A percentile compares a stretch with the other conserved stretches of the same genome.
phyloP scores from a whole-genome alignment of 371 early-diverging fungal genomes.

The Lichtheimia hyalospora region DNA sequence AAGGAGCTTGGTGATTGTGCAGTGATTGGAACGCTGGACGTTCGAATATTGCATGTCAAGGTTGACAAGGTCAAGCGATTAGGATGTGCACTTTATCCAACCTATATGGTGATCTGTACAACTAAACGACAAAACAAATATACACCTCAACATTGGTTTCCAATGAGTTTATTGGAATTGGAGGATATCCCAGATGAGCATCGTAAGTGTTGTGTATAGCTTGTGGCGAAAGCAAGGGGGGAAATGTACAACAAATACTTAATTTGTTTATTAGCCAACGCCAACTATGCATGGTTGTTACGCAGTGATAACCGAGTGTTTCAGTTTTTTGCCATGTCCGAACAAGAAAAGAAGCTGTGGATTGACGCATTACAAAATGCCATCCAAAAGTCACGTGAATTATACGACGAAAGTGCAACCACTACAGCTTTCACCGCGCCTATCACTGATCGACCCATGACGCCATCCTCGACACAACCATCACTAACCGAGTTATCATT shows the following conservation, averaged over 20 bases:
- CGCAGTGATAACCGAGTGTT: slow-evolving; percentile 14
- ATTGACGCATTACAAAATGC: slow-evolving; percentile 14
- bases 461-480: too few species aligned
- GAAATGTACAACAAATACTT: neutral
- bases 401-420: slow-evolving; percentile 8
- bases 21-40: slow-evolving; percentile 44
- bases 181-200: slow-evolving; percentile 31
- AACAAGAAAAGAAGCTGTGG: slow-evolving; percentile 26
- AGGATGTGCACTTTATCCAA: slow-evolving; percentile 55
- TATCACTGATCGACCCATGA: slow-evolving; percentile 14
- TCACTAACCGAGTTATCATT: neutral
- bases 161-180: slow-evolving; percentile 49
- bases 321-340: slow-evolving; percentile 24
- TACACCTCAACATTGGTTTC: slow-evolving; percentile 58
- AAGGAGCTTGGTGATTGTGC: slow-evolving; percentile 30
- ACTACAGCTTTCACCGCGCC: slow-evolving; percentile 7
- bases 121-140: slow-evolving; percentile 48
- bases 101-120: slow-evolving; percentile 54
- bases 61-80: slow-evolving; percentile 29
- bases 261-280: slow-evolving; percentile 1
- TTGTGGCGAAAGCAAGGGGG: too few species aligned
- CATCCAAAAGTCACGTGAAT: slow-evolving; percentile 11
- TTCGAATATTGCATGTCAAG: slow-evolving; percentile 19
- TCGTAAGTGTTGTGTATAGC: slow-evolving; percentile 11
- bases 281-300: slow-evolving; percentile 19